phyloP scores from a whole-genome alignment of 1,284 basidiomycete species.

The Albatrellus sp. region DNA sequence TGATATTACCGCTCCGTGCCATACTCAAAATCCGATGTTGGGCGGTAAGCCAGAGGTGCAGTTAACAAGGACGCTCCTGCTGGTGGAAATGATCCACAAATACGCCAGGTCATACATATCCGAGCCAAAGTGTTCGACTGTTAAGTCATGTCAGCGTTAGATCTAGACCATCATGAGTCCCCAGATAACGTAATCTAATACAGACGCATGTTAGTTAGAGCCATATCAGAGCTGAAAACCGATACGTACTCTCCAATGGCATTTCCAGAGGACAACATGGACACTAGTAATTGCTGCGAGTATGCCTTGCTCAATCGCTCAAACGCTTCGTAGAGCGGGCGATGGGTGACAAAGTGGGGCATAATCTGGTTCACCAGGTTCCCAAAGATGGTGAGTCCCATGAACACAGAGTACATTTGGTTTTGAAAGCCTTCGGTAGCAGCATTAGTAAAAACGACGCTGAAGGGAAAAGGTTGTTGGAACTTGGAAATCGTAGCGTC shows the following conservation, averaged over 20 bases:
- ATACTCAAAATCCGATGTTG: too few relatives aligned
- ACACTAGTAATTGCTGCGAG: slow-evolving; percentile 14
- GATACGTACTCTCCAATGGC: slow-evolving; percentile 1
- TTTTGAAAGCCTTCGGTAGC: neutral
- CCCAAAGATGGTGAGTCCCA: slow-evolving; percentile 14
- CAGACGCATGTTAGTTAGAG: neutral
- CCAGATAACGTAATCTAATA: neutral
- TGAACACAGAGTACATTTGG: slow-evolving; percentile 19
- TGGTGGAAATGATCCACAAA: too few relatives aligned
- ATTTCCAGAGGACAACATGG: too few relatives aligned
- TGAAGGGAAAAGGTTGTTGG: too few relatives aligned
- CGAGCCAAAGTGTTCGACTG: too few relatives aligned
- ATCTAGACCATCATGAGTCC: neutral
- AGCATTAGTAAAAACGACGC: neutral
- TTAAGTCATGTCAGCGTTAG: slow-evolving; percentile 7
- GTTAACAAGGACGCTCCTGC: too few relatives aligned
- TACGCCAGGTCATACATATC: too few relatives aligned
- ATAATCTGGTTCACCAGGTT: slow-evolving; percentile 18
- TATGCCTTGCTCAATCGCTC: slow-evolving; percentile 57
- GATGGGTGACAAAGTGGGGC: slow-evolving; percentile 20
- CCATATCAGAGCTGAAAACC: neutral
- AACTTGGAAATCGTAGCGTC: too few relatives aligned
- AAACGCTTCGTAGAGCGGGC: slow-evolving; percentile 57
- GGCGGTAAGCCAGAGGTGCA: too few relatives aligned
- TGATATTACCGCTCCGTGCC: too few relatives aligned